A percentile compares a stretch with the other conserved stretches of the same genome.
Evolutionary conservation across 352 stramenopile genomes (phyloP).

Genomic region (Globisporangium orthogonon): DNA sequence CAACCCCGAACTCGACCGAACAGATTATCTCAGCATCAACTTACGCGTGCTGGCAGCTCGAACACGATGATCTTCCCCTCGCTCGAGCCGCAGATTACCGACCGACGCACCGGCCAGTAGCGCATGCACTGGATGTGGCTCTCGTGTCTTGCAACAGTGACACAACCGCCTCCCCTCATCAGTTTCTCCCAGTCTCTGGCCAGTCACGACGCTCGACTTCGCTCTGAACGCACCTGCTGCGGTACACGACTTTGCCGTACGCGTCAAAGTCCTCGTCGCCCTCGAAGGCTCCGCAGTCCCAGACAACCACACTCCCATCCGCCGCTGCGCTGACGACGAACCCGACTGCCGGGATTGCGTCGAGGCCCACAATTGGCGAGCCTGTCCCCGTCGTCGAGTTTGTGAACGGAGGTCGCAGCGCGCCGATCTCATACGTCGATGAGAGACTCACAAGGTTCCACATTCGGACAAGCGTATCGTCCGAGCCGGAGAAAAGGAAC

Average conservation of each 20-base stretch:
- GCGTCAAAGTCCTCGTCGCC: constrained; percentile 10
- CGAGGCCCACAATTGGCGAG: constrained; percentile 46
- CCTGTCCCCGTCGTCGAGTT: constrained; percentile 27
- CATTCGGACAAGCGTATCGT: constrained; percentile 53
- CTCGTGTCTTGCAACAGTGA: constrained; percentile 4
- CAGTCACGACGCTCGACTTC: neutral
- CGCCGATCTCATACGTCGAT: constrained; percentile 49
- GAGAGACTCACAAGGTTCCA: constrained; percentile 52
- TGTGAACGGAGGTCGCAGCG: constrained; percentile 29
- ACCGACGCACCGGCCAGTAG: constrained; percentile 10
- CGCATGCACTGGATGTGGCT: constrained; percentile 14
- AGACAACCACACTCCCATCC: constrained; percentile 53
- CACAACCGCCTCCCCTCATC: neutral
- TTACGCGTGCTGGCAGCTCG: constrained; percentile 2
- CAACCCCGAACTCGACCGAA: neutral
- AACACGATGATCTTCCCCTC: constrained; percentile 14
- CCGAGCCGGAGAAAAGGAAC: constrained; percentile 75
- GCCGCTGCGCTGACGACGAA: constrained; percentile 38
- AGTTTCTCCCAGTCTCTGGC: neutral
- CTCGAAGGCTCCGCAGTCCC: constrained; percentile 14
- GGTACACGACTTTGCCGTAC: constrained; percentile 14
- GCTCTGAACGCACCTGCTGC: constrained; percentile 5
- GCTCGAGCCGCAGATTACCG: constrained; percentile 12
- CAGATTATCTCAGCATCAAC: neutral
- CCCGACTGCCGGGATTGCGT: constrained; percentile 28